phyloP scores from a whole-genome alignment of 805 yeast species.

The Hanseniaspora meyeri region DNA sequence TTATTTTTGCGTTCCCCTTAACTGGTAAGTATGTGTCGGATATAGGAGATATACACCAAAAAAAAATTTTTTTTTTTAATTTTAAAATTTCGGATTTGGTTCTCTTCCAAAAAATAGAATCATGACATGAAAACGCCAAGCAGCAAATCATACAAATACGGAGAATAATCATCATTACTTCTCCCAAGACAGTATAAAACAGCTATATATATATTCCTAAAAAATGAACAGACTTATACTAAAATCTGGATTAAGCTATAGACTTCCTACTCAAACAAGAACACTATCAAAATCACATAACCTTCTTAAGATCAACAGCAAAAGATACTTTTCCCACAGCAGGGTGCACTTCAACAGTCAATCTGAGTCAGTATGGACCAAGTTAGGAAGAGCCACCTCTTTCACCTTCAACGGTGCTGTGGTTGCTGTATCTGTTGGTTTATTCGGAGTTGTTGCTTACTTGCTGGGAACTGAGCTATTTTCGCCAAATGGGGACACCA shows the following conservation, averaged over 20 bases:
- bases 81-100: background rate
- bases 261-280: background rate
- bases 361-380: constrained; percentile 35
- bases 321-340: background rate
- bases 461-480: constrained; percentile 67
- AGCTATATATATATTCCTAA: background rate
- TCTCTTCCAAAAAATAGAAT: too few species aligned
- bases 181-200: background rate
- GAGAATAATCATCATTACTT: too few species aligned
- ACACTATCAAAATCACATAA: background rate
- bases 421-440: constrained; percentile 57
- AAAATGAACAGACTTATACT: background rate
- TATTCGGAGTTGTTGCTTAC: constrained; percentile 58
- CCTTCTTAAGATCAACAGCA: background rate
- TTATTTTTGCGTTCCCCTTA: background rate
- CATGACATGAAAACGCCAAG: background rate
- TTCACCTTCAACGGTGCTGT: constrained; percentile 49
- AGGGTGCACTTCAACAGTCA: constrained; percentile 10
- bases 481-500: constrained; percentile 85
- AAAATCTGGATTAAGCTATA: background rate
- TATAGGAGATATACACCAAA: background rate
- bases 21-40: background rate
- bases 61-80: background rate
- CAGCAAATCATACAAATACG: too few species aligned
- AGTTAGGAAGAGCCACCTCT: constrained; percentile 44